Evolutionary conservation across 306 rosid genomes (phyloP).

Genomic region (Fagus sylvatica): DNA sequence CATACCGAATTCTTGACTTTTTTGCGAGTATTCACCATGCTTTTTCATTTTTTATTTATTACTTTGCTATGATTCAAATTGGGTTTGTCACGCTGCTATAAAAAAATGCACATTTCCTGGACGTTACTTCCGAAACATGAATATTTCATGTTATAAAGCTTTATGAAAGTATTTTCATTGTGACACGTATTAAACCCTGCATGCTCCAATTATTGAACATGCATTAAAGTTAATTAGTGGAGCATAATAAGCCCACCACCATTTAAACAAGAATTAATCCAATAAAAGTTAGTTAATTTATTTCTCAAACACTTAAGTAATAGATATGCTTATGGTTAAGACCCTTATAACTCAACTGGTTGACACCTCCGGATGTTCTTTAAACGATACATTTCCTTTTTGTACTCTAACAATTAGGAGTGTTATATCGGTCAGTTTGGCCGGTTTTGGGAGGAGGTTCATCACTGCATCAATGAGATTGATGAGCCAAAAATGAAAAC

Average conservation of each 20-base stretch:
- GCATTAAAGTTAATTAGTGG: not conserved
- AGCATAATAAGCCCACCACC: not conserved
- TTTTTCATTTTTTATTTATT: conserved; percentile 19
- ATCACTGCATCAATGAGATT: too few species aligned
- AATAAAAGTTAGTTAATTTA: not conserved
- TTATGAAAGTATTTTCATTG: not conserved
- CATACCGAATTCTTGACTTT: conserved; percentile 54
- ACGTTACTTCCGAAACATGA: not conserved
- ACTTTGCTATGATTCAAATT: conserved; percentile 22
- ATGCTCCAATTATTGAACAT: not conserved
- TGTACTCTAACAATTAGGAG: too few species aligned
- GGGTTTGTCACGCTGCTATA: conserved; percentile 4
- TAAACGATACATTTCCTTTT: too few species aligned
- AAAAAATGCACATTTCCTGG: not conserved
- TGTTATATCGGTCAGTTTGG: too few species aligned
- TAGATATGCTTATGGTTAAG: too few species aligned
- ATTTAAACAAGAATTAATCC: not conserved
- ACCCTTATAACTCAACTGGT: too few species aligned
- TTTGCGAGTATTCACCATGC: conserved; percentile 10
- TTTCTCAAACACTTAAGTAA: not conserved
- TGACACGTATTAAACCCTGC: not conserved
- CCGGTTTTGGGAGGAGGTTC: too few species aligned
- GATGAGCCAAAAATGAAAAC: too few species aligned
- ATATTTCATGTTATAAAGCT: not conserved
- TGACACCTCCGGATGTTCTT: too few species aligned